Base-by-base conservation (phyloP, 106 monocot genomes). In the Xerophyta viscosa region DNA sequence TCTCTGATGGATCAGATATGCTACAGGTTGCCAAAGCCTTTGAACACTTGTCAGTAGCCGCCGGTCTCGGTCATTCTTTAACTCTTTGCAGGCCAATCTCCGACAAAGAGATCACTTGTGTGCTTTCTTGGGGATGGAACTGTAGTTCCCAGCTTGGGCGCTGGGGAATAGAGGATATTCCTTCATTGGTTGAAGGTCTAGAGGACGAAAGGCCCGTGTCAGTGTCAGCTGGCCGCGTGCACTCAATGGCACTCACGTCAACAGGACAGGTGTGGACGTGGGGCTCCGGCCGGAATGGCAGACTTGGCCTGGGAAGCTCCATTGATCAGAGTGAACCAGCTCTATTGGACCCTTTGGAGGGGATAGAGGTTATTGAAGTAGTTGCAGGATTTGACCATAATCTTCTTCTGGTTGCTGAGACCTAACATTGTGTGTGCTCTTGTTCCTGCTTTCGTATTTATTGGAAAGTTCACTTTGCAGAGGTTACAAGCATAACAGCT, bases 41-140 rank as follows among this genome's bases (percentile, higher is more conserved):
- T 19, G 50, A 36, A 10, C 71, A 74, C 10, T 21, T 83, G 27
- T 71, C 77, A 49, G 2, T 93, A 2, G 70, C 87, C 33, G 79
- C 92, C 27, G 87, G 92, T 1, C 77, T 93, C 23, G 92, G 92
- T 36, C 92, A 93, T 68, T 87, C 73, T 43, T 45, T 93, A 18
- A 61, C 46, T 5, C 6, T 87, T 8, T 87, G 79, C 23, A 48
- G n/a, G 19, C 46, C 24, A 25, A 25, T 60, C 13, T 41, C 66
- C 29, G 27, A 41, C 21, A 46, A 60, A 17, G 54, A 44, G 21
- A 19, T 31, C 18, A 74, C 52, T 19, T 56, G 51, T 0, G 37
- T 93, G 14, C 21, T 77, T 66, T 83, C 92, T 12, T 87, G 83
- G 87, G 92, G 92, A 29, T 93, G 92, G 87, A 93, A 93, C 37